Conservation (phyloP, 2,329 filamentous ascomycete species). For the Verticillium isaacii region DNA sequence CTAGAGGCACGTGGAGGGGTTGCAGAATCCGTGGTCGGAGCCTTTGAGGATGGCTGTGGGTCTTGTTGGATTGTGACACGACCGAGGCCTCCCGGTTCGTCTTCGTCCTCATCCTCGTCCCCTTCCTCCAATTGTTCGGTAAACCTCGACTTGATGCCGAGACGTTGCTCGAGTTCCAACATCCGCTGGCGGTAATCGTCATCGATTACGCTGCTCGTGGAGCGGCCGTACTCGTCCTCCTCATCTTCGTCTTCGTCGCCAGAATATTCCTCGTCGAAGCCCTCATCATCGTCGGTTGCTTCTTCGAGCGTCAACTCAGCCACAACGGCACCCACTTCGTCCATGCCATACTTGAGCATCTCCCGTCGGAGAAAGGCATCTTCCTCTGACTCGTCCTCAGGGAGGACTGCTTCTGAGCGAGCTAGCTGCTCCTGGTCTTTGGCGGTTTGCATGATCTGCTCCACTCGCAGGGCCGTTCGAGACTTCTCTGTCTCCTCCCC, state of each 20-base stretch:
- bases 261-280: conserved; percentile 42
- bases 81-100: conserved; percentile 49
- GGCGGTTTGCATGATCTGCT: conserved; percentile 52
- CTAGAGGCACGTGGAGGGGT: neutral
- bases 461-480: conserved; percentile 41
- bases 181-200: conserved; percentile 77
- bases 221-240: conserved; percentile 74
- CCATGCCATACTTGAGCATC: conserved; percentile 87
- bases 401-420: conserved; percentile 51
- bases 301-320: conserved; percentile 86
- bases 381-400: conserved; percentile 71
- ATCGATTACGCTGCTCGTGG: conserved; percentile 60
- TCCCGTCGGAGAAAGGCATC: conserved; percentile 76
- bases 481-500: conserved; percentile 33
- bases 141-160: conserved; percentile 54
- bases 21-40: neutral
- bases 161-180: conserved; percentile 75
- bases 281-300: conserved; percentile 45
- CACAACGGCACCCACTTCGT: conserved; percentile 86
- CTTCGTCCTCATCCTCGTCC: conserved; percentile 29
- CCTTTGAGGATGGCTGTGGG: neutral
- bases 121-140: conserved; percentile 29
- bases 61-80: conserved; percentile 44
- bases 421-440: conserved; percentile 47
- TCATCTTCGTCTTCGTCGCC: conserved; percentile 56